Base-by-base conservation (phyloP, 257 asterid genomes). In the Solanum chilense region DNA sequence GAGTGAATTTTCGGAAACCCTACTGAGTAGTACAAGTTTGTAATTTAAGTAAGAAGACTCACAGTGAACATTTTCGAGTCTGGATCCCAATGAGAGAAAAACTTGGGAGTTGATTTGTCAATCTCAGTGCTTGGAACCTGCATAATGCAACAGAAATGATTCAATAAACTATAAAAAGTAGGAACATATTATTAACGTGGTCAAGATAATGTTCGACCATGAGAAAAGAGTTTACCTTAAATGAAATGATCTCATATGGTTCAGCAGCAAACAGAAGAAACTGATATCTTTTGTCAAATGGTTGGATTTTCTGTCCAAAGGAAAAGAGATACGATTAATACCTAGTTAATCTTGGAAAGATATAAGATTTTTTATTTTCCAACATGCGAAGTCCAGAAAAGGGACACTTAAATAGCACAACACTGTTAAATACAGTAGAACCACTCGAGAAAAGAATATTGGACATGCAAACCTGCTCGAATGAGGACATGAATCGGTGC, bases 1-100 rank as follows among this genome's bases (percentile, higher is more conserved):
- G 0, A 47, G 84, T 27, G 11, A 27, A 3, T 27, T 27, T 80
- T 15, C 35, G 2, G 27, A 27, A 80, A 27, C 9, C 25, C 42
- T 80, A 12, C 3, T 47, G 27, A 9, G 66, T 9, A 27, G 16
- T 80, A 47, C 42, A 80, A 9, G 27, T 9, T 47, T 3, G 84
- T 80, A 80, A 16, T 27, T 78, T 16, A 45, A 12, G 56, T 42
- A 45, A 27, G 64, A 78, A 58, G 31, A 85, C 93, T 14, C 88
- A 96, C 98, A 88, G 98, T 96, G 89, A 97, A 97, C 99, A 96
- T 97, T 92, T 97, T 96, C 2, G 99, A 93, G 91, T 97, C 99
- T 52, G 98, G 98, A 91, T 95, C 99, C 99, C 99, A 97, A 86
- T 96, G 98, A 42, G 99, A 94, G 92, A 96, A 97, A 93, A 97